Base-by-base conservation (phyloP, 768 basidiomycete genomes). In the Lentinula edodes region DNA sequence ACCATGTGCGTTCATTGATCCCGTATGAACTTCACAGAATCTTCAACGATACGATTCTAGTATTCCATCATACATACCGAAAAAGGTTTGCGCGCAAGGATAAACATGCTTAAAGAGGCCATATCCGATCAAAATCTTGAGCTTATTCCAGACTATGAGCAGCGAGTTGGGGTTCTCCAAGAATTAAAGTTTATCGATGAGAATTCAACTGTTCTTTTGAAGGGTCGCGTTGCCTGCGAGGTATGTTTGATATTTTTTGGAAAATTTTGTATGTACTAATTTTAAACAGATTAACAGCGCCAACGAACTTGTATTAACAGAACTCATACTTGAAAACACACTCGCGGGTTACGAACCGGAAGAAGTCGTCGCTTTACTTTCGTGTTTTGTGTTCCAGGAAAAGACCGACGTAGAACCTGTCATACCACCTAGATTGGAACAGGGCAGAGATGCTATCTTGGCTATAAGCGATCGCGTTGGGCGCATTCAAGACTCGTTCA, bases 151-250 rank as follows among this genome's bases (percentile, higher is more conserved):
- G 97, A 99, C 71, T 99, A 98, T 72, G 93, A 98, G 71, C 93
- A 95, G 69, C 81, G 96, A 32, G 88, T 98, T 38, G 87, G 84
- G 43, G 96, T 98, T 3, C 79, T 99, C 46, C 88, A 94, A 68
- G 91, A 91, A 50, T 81, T 99, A 23, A 87, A 91, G 64, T 97
- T 98, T 71, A 92, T 99, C 68, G 90, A 98, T 70, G 92, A 95
- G 62, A 94, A 98, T 67, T 90, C 93, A 36, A 99, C 96, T 0
- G 95, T 99, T 2, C 82, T 93, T 35, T 81, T 99, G 54, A 99
- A 99, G 72, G 97, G 97, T 16, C 86, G 97, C 53, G 97, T 99
- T 15, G 97, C 97, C 36, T 99, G 97, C 78, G 97, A 99, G 80
- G 95, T 95, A 62, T 56, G 75, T 70, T 61, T 41, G 16, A 13